Evolutionary conservation across 805 yeast species (phyloP).

Genomic region (Wickerhamiella occidentalis): DNA sequence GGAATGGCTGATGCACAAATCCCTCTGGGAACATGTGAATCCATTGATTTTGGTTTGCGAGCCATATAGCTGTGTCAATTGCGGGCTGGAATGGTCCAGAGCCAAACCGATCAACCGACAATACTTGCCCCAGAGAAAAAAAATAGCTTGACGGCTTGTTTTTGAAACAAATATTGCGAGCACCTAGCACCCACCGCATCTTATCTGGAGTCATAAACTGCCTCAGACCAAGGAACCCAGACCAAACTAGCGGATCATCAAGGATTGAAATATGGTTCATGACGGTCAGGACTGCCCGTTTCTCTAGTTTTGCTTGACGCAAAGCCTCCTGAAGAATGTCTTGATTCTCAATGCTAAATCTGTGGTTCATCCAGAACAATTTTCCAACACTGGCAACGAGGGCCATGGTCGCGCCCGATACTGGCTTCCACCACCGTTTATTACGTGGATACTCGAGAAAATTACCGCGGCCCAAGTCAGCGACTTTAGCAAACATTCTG

Average conservation of each 20-base stretch:
- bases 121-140: slow-evolving; percentile 80
- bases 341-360: slow-evolving; percentile 48
- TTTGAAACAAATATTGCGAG: slow-evolving; percentile 73
- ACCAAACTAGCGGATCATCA: slow-evolving; percentile 90
- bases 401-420: slow-evolving; percentile 57
- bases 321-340: slow-evolving; percentile 56
- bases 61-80: slow-evolving; percentile 70
- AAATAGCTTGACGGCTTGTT: slow-evolving; percentile 31
- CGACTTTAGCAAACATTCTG: slow-evolving; percentile 48
- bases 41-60: slow-evolving; percentile 43
- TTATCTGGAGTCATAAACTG: slow-evolving; percentile 49
- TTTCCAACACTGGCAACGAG: slow-evolving; percentile 56
- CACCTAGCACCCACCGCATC: slow-evolving; percentile 91
- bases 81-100: slow-evolving; percentile 87
- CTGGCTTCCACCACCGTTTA: slow-evolving; percentile 47
- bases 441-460: slow-evolving; percentile 44
- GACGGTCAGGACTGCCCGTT: slow-evolving; percentile 66
- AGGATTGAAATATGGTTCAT: slow-evolving; percentile 68
- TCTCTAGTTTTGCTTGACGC: slow-evolving; percentile 48
- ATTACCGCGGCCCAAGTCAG: slow-evolving; percentile 26
- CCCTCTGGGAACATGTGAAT: slow-evolving; percentile 94
- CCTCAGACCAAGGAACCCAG: slow-evolving; percentile 62
- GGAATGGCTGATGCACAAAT: slow-evolving; percentile 67
- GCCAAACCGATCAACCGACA: slow-evolving; percentile 80
- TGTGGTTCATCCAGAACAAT: slow-evolving; percentile 48